Evolutionary conservation across 345 rosid genomes (phyloP).

Genomic region (Moricandia moricandioides): DNA sequence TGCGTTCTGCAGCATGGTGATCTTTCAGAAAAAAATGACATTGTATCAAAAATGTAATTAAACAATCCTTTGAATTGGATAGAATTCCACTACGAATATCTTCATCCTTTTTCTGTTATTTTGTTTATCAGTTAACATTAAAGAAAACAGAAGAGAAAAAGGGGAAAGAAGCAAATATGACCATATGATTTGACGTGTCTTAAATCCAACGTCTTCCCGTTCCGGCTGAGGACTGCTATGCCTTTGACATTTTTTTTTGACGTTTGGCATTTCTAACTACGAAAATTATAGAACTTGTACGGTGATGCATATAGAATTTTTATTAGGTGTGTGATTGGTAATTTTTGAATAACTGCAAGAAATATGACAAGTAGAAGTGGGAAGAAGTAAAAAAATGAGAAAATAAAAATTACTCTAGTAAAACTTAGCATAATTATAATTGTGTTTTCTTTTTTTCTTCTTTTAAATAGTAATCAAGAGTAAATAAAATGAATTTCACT

Average conservation of each 20-base stretch:
- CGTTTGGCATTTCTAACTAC: neutral
- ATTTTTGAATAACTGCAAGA: too few species aligned
- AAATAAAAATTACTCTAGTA: too few species aligned
- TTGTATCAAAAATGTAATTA: neutral
- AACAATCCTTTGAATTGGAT: neutral
- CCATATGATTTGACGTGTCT: neutral
- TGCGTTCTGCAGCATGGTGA: too few species aligned
- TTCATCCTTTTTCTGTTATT: neutral
- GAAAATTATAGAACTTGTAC: neutral
- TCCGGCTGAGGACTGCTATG: too few species aligned
- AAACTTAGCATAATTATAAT: too few species aligned
- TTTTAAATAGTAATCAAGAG: too few species aligned
- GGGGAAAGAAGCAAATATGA: neutral
- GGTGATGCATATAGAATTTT: neutral
- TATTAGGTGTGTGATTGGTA: neutral
- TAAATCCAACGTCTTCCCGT: neutral
- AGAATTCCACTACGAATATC: constrained; percentile 1
- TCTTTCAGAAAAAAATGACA: too few species aligned
- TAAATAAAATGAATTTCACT: too few species aligned
- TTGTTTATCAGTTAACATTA: neutral
- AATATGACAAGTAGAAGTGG: too few species aligned
- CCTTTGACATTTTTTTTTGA: neutral
- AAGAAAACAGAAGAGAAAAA: neutral
- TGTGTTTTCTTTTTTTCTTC: too few species aligned
- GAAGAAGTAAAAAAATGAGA: too few species aligned